phyloP scores from a whole-genome alignment of 2,329 filamentous ascomycete species.

The Hypocreales sp. region DNA sequence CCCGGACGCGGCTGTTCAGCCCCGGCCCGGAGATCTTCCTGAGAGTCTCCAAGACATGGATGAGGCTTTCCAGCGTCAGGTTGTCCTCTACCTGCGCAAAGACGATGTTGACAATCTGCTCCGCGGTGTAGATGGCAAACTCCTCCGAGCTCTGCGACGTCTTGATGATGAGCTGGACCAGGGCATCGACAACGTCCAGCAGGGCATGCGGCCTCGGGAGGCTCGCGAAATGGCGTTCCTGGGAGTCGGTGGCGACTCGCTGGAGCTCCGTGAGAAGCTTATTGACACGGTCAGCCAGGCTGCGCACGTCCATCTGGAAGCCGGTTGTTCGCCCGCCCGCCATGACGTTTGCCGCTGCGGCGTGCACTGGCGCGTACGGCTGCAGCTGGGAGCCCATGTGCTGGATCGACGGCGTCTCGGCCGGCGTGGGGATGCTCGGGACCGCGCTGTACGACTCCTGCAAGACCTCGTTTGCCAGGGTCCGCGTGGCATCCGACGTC shows the following conservation, averaged over 20 bases:
- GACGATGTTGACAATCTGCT: slow-evolving; percentile 41
- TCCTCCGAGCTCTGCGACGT: slow-evolving; percentile 45
- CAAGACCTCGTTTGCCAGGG: slow-evolving; percentile 47
- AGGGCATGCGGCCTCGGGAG: slow-evolving; percentile 43
- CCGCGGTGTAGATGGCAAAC: slow-evolving; percentile 40
- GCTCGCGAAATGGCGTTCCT: slow-evolving; percentile 44
- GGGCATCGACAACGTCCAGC: slow-evolving; percentile 45
- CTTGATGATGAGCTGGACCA: slow-evolving; percentile 48
- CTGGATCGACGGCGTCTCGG: slow-evolving; percentile 41
- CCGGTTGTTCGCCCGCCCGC: slow-evolving; percentile 34
- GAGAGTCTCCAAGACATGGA: slow-evolving; percentile 45
- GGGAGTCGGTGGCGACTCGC: slow-evolving; percentile 33
- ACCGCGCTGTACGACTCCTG: slow-evolving; percentile 44
- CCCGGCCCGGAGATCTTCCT: slow-evolving; percentile 41
- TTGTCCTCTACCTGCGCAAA: slow-evolving; percentile 39
- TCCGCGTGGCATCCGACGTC: slow-evolving; percentile 43
- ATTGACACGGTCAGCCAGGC: slow-evolving; percentile 36
- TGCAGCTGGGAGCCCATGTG: slow-evolving; percentile 37
- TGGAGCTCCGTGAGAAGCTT: slow-evolving; percentile 44
- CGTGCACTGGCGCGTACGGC: slow-evolving; percentile 38
- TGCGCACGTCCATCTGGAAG: slow-evolving; percentile 35
- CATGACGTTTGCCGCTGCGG: slow-evolving; percentile 15
- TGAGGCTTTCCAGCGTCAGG: slow-evolving; percentile 43
- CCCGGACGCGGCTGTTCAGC: slow-evolving; percentile 37
- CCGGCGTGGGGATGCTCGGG: slow-evolving; percentile 40